Evolutionary conservation across 208 protist genomes (phyloP).

Genomic region (Leishmania tropica): DNA sequence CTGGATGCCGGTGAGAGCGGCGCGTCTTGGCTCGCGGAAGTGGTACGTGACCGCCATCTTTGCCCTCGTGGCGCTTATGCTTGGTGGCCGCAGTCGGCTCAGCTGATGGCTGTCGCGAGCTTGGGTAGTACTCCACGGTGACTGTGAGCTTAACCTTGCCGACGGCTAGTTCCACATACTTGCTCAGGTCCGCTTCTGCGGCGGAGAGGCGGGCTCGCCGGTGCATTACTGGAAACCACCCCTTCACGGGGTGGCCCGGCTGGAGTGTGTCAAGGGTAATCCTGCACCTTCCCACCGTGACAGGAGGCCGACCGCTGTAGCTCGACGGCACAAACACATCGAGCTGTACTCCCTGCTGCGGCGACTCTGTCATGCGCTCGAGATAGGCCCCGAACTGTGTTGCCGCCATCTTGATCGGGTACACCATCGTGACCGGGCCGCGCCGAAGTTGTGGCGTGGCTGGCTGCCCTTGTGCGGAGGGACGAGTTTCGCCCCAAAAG

Average conservation of each 20-base stretch:
- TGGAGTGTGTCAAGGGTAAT: conserved; percentile 53
- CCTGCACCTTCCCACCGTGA: conserved; percentile 68
- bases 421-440: conserved; percentile 57
- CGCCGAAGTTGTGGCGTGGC: conserved; percentile 63
- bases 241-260: conserved; percentile 42
- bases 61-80: conserved; percentile 22
- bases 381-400: conserved; percentile 67
- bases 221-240: conserved; percentile 78
- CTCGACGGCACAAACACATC: conserved; percentile 81
- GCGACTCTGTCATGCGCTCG: conserved; percentile 53
- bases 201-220: conserved; percentile 21
- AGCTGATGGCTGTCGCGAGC: neutral
- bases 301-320: conserved; percentile 69
- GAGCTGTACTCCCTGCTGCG: conserved; percentile 67
- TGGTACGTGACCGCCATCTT: neutral
- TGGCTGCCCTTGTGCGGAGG: conserved; percentile 62
- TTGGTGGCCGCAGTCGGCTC: conserved; percentile 9
- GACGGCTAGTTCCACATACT: conserved; percentile 25
- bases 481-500: conserved; percentile 78
- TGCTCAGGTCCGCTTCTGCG: neutral
- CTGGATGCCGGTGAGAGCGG: conserved; percentile 19
- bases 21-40: conserved; percentile 30
- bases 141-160: conserved; percentile 65
- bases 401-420: conserved; percentile 74
- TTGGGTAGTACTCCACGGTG: conserved; percentile 46